Conservation (phyloP, 1,284 basidiomycete genomes). For the Trichosporon coremiiforme region DNA sequence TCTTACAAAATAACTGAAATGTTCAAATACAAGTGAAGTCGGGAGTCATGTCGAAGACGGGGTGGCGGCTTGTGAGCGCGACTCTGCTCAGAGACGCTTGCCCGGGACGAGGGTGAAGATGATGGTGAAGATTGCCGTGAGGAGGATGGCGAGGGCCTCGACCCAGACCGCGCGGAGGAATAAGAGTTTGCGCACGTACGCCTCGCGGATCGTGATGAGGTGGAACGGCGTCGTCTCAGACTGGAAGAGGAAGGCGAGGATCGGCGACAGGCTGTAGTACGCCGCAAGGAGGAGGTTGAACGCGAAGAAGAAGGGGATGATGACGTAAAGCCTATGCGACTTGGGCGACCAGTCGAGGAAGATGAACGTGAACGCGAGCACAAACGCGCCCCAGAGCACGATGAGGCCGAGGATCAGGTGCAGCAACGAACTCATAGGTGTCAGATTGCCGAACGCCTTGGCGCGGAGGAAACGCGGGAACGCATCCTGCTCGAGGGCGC, state of each 20-base stretch:
- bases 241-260: slow-evolving; percentile 59
- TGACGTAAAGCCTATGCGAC: slow-evolving; percentile 90
- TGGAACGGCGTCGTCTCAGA: slow-evolving; percentile 75
- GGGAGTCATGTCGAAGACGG: background rate
- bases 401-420: slow-evolving; percentile 81
- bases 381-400: slow-evolving; percentile 87
- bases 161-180: slow-evolving; percentile 86
- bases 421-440: slow-evolving; percentile 82
- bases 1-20: slow-evolving; percentile 8
- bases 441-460: slow-evolving; percentile 96
- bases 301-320: slow-evolving; percentile 90
- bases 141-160: slow-evolving; percentile 41
- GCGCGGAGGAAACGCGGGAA: slow-evolving; percentile 93
- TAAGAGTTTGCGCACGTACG: slow-evolving; percentile 86
- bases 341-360: slow-evolving; percentile 91
- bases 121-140: slow-evolving; percentile 51
- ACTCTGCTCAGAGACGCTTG: slow-evolving; percentile 37
- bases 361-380: slow-evolving; percentile 84
- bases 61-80: background rate
- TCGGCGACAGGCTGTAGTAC: slow-evolving; percentile 93
- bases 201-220: slow-evolving; percentile 82
- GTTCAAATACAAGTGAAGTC: slow-evolving; percentile 11
- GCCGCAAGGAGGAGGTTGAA: slow-evolving; percentile 87
- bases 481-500: slow-evolving; percentile 96
- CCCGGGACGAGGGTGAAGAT: slow-evolving; percentile 53